These are phyloP conservation scores for Marsdenia floribunda DNA, from an alignment of 257 asterid species.

Conservation along the genomic window DNA sequence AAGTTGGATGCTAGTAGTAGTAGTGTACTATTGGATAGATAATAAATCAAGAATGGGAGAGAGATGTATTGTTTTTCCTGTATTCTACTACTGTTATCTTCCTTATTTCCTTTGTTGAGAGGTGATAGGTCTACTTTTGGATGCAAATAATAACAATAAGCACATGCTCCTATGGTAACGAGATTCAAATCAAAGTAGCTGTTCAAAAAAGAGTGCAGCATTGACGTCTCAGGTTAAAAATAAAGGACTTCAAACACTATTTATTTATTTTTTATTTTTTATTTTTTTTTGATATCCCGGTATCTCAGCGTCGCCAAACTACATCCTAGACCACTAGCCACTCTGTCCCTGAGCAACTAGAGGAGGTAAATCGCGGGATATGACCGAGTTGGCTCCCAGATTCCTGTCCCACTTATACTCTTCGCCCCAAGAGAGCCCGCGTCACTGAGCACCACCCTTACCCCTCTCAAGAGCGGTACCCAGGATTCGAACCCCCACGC, in stretches of 20 bases:
- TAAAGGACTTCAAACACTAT: not conserved
- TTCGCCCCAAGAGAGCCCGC: no score
- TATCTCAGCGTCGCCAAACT: no score
- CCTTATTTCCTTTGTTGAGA: not conserved
- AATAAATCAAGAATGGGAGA: not conserved
- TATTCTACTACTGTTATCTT: not conserved
- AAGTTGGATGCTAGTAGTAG: not conserved
- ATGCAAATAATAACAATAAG: not conserved
- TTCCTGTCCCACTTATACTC: no score
- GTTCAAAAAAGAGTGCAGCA: not conserved
- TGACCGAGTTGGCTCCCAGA: no score
- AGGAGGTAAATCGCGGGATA: no score
- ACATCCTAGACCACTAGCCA: no score
- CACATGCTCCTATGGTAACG: not conserved
- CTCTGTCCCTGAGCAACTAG: no score
- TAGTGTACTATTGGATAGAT: not conserved
- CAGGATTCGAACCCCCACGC: no score
- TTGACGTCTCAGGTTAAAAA: slow-evolving; percentile 1
- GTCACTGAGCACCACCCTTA: no score
- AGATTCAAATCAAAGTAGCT: not conserved
- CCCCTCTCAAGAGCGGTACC: no score
- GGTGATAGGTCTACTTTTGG: not conserved
- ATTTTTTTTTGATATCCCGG: no score
- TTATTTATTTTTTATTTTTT: no score
- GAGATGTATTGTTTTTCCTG: not conserved